Evolutionary conservation across 1,139 yeast genomes (phyloP), one percentile per base, ranked within the genome.

Genomic region (Suhomyces bokatorum): DNA sequence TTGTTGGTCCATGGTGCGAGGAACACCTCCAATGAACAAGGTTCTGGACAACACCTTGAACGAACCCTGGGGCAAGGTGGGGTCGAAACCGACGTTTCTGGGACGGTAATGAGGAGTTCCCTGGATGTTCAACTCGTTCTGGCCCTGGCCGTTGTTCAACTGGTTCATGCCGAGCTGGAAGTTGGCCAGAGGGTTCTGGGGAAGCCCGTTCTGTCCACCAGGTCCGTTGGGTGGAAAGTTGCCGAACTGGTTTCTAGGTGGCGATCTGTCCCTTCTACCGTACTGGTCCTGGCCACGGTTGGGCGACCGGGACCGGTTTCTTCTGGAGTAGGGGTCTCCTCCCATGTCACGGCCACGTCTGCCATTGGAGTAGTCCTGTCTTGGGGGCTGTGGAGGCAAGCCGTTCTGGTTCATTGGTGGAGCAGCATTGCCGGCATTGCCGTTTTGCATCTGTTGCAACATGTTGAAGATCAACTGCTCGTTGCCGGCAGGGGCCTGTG

Each of bases 21-120:
- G 95, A 36, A 93, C 90, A 59, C 97, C 97, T 42, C 99, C 99
- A 50, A 93, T 81, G 60, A 93, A 93, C 47, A 93, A 72, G 0
- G 99, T 93, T 68, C 99, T 83, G 42, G 96, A 86, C 55, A 80
- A 78, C 3, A 91, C 97, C 60, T 87, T 87, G 55, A 93, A 79
- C 31, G 87, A 77, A 33, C 91, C 96, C 46, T 82, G 81, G 2
- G 97, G 96, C 43, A 90, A 67, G 17, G 81, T 68, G 34, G 78
- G 76, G 61, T 89, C 97, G 60, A 78, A 78, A 12, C 83, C 78
- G 33, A 87, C 83, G 49, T 80, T 81, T 59, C 83, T 83, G 30
- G 85, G 84, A 64, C 95, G 81, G 63, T 71, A 85, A 62, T 86
- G 90, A 6, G 87, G 83, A 43, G 81, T 83, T 3, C 85, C 85